phyloP scores from a whole-genome alignment of 805 yeast species.

The Teunomyces lycoperdinae region DNA sequence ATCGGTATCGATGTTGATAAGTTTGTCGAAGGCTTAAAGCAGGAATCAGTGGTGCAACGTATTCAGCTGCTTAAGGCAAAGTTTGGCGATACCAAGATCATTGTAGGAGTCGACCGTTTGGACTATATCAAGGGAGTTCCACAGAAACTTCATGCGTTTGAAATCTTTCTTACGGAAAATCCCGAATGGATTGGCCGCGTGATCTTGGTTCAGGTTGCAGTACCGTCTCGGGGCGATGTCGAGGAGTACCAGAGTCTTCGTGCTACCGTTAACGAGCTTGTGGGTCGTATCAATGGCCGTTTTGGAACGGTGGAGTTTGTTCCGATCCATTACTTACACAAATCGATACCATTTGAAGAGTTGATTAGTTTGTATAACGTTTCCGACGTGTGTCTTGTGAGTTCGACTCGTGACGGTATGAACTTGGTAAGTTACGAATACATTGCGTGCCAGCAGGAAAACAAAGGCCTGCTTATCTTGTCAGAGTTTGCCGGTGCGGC shows the following conservation, averaged over 20 bases:
- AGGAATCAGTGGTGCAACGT: slow-evolving; percentile 60
- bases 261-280: slow-evolving; percentile 92
- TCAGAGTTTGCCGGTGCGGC: slow-evolving; percentile 99
- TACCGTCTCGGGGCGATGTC: slow-evolving; percentile 96
- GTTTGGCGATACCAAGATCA: slow-evolving; percentile 78
- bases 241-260: slow-evolving; percentile 95
- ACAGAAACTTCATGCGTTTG: slow-evolving; percentile 94
- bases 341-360: slow-evolving; percentile 86
- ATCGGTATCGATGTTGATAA: slow-evolving; percentile 96
- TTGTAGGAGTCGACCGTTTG: slow-evolving; percentile 94
- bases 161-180: slow-evolving; percentile 84
- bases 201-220: slow-evolving; percentile 93
- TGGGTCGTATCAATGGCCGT: slow-evolving; percentile 93
- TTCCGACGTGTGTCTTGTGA: slow-evolving; percentile 87
- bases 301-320: slow-evolving; percentile 97
- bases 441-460: slow-evolving; percentile 88
- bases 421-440: slow-evolving; percentile 94
- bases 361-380: slow-evolving; percentile 81
- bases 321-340: slow-evolving; percentile 96
- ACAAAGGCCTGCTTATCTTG: slow-evolving; percentile 80
- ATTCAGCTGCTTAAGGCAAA: slow-evolving; percentile 56
- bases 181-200: slow-evolving; percentile 99
- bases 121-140: slow-evolving; percentile 99
- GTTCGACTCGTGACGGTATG: slow-evolving; percentile 98
- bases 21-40: slow-evolving; percentile 74